Conservation (phyloP, 2,329 filamentous ascomycete species). For the Fusarium hainanense region DNA sequence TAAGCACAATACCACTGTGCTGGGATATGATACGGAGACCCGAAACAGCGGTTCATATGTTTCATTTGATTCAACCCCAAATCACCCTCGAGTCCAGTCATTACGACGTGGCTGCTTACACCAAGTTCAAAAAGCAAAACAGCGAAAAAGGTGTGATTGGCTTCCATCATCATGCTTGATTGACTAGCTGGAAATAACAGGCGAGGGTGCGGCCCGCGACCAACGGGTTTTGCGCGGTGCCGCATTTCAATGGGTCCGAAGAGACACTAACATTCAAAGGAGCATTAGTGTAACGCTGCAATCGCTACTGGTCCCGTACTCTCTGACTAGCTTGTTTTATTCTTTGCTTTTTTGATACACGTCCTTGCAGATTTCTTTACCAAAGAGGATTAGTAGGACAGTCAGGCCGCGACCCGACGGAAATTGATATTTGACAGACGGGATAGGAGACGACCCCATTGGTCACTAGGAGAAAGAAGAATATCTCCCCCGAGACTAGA, state of each 20-base stretch:
- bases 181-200: too few species aligned
- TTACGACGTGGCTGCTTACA: not conserved
- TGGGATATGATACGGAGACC: not conserved
- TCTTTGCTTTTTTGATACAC: not conserved
- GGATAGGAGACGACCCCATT: not conserved
- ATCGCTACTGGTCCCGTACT: not conserved
- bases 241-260: not conserved
- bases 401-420: not conserved
- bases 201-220: too few species aligned
- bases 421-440: not conserved
- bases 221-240: not conserved
- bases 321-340: not conserved
- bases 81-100: not conserved
- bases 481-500: not conserved
- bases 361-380: fast-evolving
- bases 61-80: not conserved
- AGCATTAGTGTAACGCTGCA: not conserved
- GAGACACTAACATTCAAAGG: not conserved
- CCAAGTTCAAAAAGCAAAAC: not conserved
- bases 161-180: fast-evolving
- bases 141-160: not conserved
- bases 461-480: not conserved
- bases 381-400: too few species aligned
- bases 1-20: not conserved
- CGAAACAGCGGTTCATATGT: not conserved